phyloP scores from a whole-genome alignment of 2,329 filamentous ascomycete genomes.

The Phialophora verrucosa region DNA sequence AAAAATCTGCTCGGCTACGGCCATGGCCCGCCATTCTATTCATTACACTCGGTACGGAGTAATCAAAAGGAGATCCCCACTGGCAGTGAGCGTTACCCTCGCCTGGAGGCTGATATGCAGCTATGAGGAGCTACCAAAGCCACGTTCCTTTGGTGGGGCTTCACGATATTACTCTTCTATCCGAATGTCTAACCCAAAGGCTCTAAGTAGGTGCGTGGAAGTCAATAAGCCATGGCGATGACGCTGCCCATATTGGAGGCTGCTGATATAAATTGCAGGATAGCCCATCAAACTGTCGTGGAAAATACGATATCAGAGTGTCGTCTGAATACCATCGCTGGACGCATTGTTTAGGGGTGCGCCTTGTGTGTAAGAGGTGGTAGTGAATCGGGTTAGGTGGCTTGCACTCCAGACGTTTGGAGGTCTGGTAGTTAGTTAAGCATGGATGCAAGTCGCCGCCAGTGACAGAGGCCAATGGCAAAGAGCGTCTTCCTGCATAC shows the following conservation, averaged over 20 bases:
- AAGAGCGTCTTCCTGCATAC: constrained; percentile 1
- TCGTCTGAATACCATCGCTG: neutral
- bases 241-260: neutral
- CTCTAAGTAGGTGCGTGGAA: neutral
- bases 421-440: constrained; percentile 4
- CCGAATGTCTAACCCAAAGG: neutral
- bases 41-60: neutral
- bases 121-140: constrained; percentile 9
- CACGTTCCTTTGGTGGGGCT: constrained; percentile 10
- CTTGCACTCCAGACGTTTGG: constrained; percentile 1
- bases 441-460: constrained; percentile 13
- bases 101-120: constrained; percentile 1
- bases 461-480: constrained; percentile 13
- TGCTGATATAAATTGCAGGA: neutral
- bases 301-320: neutral
- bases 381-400: neutral
- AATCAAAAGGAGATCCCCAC: constrained; percentile 1
- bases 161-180: neutral
- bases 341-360: neutral
- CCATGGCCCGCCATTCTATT: neutral
- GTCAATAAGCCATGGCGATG: neutral
- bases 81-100: neutral
- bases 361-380: constrained; percentile 7
- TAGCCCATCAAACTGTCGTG: neutral
- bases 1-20: neutral